Percentiles rank a stretch among this genome's conserved stretches.
These are phyloP conservation scores for Xylaria cubensis DNA, from an alignment of 495 filamentous ascomycete species.

Conservation along the genomic window DNA sequence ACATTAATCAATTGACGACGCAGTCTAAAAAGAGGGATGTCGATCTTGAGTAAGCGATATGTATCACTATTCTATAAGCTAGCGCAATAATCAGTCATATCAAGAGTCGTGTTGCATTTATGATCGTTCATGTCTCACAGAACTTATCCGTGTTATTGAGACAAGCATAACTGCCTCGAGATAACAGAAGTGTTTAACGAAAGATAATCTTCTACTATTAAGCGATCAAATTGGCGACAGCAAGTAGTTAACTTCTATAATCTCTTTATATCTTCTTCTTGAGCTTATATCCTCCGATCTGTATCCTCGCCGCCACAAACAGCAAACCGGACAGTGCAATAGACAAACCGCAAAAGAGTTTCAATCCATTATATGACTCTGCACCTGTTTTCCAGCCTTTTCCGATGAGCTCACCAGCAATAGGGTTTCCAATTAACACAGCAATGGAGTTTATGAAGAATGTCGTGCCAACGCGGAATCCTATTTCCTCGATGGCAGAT, in stretches of 20 bases:
- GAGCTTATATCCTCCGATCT: slow-evolving; percentile 1
- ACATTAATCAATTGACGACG: slow-evolving; percentile 23
- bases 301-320: not conserved
- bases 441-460: slow-evolving; percentile 10
- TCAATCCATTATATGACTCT: slow-evolving; percentile 13
- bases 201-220: not conserved
- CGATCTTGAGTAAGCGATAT: not conserved
- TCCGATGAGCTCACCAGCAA: slow-evolving; percentile 5
- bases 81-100: not conserved
- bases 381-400: not conserved
- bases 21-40: slow-evolving; percentile 17
- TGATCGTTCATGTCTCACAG: not conserved
- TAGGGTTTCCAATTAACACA: not conserved
- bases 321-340: not conserved
- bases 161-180: not conserved
- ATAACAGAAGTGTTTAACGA: not conserved
- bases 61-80: not conserved
- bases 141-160: not conserved
- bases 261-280: not conserved
- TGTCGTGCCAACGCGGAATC: slow-evolving; percentile 5
- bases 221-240: not conserved
- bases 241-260: not conserved
- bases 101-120: not conserved
- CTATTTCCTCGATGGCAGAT: slow-evolving; percentile 13
- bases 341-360: slow-evolving; percentile 8